Evolutionary conservation across 331 rosid species (phyloP).

Genomic region (Rosa hybrid): DNA sequence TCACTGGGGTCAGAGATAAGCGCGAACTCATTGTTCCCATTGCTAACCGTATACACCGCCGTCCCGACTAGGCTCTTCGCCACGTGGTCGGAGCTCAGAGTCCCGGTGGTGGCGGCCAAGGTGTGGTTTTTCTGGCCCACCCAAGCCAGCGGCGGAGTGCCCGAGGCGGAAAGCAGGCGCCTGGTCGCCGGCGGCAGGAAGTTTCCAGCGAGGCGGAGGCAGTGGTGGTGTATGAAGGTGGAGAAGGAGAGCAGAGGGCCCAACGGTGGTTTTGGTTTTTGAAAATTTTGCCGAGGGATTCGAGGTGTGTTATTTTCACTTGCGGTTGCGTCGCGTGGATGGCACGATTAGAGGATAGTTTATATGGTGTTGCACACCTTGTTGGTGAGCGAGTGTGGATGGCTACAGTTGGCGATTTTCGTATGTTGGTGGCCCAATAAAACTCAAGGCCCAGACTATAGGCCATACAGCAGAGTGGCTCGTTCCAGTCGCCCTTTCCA

Average conservation of each 20-base stretch:
- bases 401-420: no score
- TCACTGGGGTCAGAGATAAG: slow-evolving; percentile 80
- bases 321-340: neutral
- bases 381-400: no score
- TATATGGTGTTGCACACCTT: neutral
- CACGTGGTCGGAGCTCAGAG: slow-evolving; percentile 56
- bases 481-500: no score
- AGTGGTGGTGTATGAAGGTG: slow-evolving; percentile 66
- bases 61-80: slow-evolving; percentile 81
- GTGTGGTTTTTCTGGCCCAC: slow-evolving; percentile 54
- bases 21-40: slow-evolving; percentile 89
- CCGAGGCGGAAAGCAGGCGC: slow-evolving; percentile 14
- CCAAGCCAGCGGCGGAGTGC: slow-evolving; percentile 42
- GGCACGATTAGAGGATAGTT: neutral
- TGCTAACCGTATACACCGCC: slow-evolving; percentile 83
- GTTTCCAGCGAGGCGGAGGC: slow-evolving; percentile 42
- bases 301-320: neutral
- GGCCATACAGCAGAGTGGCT: no score
- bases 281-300: neutral
- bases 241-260: slow-evolving; percentile 69
- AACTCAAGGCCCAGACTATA: no score
- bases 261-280: neutral
- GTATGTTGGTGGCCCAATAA: no score
- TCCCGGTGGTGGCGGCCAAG: slow-evolving; percentile 53
- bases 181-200: slow-evolving; percentile 28